phyloP scores from a whole-genome alignment of 768 basidiomycete species.

The Podaxis sp. region DNA sequence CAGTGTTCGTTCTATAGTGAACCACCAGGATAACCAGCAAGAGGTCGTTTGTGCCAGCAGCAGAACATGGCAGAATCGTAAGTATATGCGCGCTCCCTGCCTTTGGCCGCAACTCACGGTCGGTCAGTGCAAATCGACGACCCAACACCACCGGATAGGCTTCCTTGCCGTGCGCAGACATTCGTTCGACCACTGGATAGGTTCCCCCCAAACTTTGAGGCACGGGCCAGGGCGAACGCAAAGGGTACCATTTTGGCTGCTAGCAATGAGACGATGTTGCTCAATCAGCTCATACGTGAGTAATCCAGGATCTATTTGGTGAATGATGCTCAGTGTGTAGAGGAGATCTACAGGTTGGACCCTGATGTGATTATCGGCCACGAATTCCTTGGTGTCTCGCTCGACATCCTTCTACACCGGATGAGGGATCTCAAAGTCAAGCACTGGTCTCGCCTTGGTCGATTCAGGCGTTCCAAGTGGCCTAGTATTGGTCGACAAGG shows the following conservation, averaged over 20 bases:
- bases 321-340: slow-evolving; percentile 31
- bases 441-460: slow-evolving; percentile 91
- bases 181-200: slow-evolving; percentile 87
- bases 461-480: slow-evolving; percentile 84
- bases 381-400: slow-evolving; percentile 85
- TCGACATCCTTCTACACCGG: slow-evolving; percentile 88
- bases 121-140: slow-evolving; percentile 85
- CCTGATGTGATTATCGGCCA: slow-evolving; percentile 95
- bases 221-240: slow-evolving; percentile 56
- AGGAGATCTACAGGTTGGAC: slow-evolving; percentile 79
- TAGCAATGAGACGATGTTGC: slow-evolving; percentile 80
- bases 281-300: slow-evolving; percentile 77
- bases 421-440: slow-evolving; percentile 90
- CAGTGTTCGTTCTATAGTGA: slow-evolving; percentile 85
- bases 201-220: slow-evolving; percentile 85
- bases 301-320: neutral
- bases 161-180: slow-evolving; percentile 81
- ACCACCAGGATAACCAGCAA: slow-evolving; percentile 91
- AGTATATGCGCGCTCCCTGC: slow-evolving; percentile 17
- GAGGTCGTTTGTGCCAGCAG: slow-evolving; percentile 87
- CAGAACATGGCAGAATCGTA: slow-evolving; percentile 75
- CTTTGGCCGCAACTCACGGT: neutral
- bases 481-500: slow-evolving; percentile 80
- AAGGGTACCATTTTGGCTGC: slow-evolving; percentile 72
- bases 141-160: slow-evolving; percentile 83